Base-by-base conservation (phyloP, 2,329 filamentous ascomycete species). In the Alternaria sp. region DNA sequence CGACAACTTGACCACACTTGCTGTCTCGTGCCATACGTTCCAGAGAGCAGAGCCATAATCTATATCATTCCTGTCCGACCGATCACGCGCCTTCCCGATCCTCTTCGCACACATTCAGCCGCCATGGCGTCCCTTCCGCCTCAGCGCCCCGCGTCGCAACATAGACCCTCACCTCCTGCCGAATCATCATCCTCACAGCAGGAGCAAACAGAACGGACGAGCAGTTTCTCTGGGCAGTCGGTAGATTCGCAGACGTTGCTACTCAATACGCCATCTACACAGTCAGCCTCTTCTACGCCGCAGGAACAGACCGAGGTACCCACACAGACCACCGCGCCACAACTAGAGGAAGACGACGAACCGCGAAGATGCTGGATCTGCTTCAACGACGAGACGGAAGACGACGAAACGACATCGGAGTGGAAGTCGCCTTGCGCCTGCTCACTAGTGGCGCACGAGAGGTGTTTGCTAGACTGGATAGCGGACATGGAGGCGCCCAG, bases 381-480 rank as follows among this genome's bases (percentile, higher is more conserved):
- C 78, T 90, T 90, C 77, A 85, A 85, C 53, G 88, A 90, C 64
- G 86, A 89, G 69, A 88, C 85, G 7, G 89, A 91, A 72, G 88
- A 91, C 61, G 82, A 83, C n/a, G 86, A 86, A 9, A 84, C 85
- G 12, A 86, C 86, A 25, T 84, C 85, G 2, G 84, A 86, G 70
- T 99, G 96, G 95, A 89, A 93, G 47, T 92, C 91, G 58, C 94
- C 96, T 2, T 99, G 96, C 78, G 91, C 91, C 0, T 99, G 96
- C 81, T 94, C 92, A 12, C 85, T 99, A 43, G 92, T 92, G 60
- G 96, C 94, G 2, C 96, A 99, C 78, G 94, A 98, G 78, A 87
- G 89, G 64, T 97, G 94, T 78, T 86, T 98, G 69, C 85, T 98
- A 43, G 91, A 93, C 73, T 99, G 94, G 94, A 91, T 98, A 18